Conservation (phyloP, 106 monocot species). For the Ottelia alismoides region DNA sequence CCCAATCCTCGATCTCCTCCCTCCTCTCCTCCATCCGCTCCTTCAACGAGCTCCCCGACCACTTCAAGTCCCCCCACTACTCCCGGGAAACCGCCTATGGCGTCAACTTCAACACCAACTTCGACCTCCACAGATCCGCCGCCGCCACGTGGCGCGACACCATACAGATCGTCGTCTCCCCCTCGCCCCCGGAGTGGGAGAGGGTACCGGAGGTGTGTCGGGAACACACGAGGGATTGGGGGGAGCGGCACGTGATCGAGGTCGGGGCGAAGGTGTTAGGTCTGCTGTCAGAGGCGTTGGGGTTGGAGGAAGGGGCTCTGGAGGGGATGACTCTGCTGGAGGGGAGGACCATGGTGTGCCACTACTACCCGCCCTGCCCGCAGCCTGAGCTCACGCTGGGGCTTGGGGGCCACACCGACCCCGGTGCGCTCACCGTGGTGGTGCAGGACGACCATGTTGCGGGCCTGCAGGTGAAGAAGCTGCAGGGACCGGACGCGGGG, state of each 20-base stretch:
- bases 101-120: constrained; percentile 14
- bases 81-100: constrained; percentile 7
- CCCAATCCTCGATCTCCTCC: constrained; percentile 2
- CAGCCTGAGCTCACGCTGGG: constrained; percentile 68
- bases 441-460: constrained; percentile 50
- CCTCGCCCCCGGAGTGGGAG: constrained; percentile 3
- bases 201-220: constrained; percentile 22
- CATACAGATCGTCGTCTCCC: constrained; percentile 9
- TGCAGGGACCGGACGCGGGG: constrained; percentile 9
- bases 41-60: constrained; percentile 23
- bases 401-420: constrained; percentile 42
- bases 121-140: constrained; percentile 17
- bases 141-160: constrained; percentile 34
- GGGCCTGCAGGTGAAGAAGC: constrained; percentile 47
- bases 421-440: constrained; percentile 44
- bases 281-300: constrained; percentile 56
- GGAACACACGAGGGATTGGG: constrained; percentile 24
- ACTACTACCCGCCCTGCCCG: constrained; percentile 72
- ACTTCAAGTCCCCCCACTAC: constrained; percentile 9
- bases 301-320: constrained; percentile 17
- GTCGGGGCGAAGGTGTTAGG: constrained; percentile 29
- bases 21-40: constrained; percentile 6
- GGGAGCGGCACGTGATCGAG: constrained; percentile 12
- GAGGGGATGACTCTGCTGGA: constrained; percentile 31
- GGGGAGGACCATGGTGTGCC: constrained; percentile 45